Evolutionary conservation across 2,329 filamentous ascomycete species (phyloP).

Genomic region (Xylaria sp.): DNA sequence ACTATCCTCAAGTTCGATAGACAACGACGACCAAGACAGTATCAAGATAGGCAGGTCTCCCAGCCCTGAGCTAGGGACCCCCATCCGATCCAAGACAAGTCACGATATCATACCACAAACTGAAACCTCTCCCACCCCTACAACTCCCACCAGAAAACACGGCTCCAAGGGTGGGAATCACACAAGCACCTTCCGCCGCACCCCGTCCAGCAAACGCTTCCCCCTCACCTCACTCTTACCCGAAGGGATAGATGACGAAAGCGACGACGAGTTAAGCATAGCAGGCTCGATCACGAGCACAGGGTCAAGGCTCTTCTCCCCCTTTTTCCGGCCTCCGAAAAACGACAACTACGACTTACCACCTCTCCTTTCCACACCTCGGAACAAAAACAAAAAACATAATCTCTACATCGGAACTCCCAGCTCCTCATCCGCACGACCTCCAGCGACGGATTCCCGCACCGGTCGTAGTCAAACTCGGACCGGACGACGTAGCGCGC

Average conservation of each 20-base stretch:
- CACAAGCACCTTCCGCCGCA: background rate
- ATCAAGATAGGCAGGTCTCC: slow-evolving; percentile 9
- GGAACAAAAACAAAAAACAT: slow-evolving; percentile 19
- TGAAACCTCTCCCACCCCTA: slow-evolving; percentile 1
- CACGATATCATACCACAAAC: background rate
- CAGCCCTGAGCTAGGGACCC: slow-evolving; percentile 28
- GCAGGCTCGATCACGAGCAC: slow-evolving; percentile 21
- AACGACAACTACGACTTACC: slow-evolving; percentile 12
- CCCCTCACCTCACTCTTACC: slow-evolving; percentile 35
- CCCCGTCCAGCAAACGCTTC: slow-evolving; percentile 27
- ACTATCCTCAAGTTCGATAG: background rate
- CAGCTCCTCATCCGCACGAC: background rate
- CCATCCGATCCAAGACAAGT: slow-evolving; percentile 1
- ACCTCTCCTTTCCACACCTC: slow-evolving; percentile 25
- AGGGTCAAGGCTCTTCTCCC: slow-evolving; percentile 10
- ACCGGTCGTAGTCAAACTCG: slow-evolving; percentile 9
- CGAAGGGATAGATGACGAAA: slow-evolving; percentile 33
- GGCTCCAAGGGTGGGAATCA: slow-evolving; percentile 3
- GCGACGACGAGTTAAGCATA: slow-evolving; percentile 33
- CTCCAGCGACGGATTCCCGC: slow-evolving; percentile 35
- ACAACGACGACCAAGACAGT: background rate
- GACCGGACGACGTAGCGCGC: too few species aligned
- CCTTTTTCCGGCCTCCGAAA: slow-evolving; percentile 13
- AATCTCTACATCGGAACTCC: slow-evolving; percentile 8
- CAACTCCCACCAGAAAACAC: slow-evolving; percentile 24